Evolutionary conservation across 2,329 filamentous ascomycete species (phyloP).

Genomic region (Aureobasidium lini): DNA sequence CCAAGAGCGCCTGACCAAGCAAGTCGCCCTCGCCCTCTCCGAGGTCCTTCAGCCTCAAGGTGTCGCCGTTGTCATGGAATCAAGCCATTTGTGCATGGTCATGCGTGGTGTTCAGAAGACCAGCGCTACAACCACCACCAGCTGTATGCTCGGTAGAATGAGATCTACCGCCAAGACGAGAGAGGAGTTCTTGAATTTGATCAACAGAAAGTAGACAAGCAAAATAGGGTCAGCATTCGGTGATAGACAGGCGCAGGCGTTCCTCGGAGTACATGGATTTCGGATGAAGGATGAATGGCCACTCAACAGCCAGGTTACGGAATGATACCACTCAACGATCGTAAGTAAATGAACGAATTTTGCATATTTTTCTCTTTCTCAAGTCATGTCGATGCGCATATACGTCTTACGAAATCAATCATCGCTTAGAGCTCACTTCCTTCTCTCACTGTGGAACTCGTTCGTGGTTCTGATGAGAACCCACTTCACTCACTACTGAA

Average conservation of each 20-base stretch:
- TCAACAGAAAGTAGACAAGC: conserved; percentile 22
- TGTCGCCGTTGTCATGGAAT: conserved; percentile 96
- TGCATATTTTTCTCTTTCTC: not conserved
- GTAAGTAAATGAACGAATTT: conserved; percentile 10
- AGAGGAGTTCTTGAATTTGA: conserved; percentile 85
- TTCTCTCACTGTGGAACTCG: too few relatives aligned
- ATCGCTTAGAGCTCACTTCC: not conserved
- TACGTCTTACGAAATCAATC: not conserved
- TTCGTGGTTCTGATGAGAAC: not conserved
- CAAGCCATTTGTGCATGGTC: conserved; percentile 94
- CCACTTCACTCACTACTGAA: not conserved
- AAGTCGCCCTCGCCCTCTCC: conserved; percentile 88
- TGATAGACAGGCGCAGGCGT: conserved; percentile 13
- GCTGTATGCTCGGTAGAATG: conserved; percentile 95
- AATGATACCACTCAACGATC: conserved; percentile 16
- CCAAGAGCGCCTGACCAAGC: conserved; percentile 91
- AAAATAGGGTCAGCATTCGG: not conserved
- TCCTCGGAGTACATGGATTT: conserved; percentile 14
- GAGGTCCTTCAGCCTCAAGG: conserved; percentile 90
- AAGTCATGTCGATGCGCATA: not conserved
- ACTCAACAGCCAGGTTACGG: conserved; percentile 12
- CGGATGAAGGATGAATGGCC: conserved; percentile 10
- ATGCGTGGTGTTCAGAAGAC: conserved; percentile 98
- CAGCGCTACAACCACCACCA: conserved; percentile 78
- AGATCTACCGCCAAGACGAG: conserved; percentile 86